Base-by-base conservation (phyloP, 2,329 filamentous ascomycete genomes). In the Amesomyces nigricolor region DNA sequence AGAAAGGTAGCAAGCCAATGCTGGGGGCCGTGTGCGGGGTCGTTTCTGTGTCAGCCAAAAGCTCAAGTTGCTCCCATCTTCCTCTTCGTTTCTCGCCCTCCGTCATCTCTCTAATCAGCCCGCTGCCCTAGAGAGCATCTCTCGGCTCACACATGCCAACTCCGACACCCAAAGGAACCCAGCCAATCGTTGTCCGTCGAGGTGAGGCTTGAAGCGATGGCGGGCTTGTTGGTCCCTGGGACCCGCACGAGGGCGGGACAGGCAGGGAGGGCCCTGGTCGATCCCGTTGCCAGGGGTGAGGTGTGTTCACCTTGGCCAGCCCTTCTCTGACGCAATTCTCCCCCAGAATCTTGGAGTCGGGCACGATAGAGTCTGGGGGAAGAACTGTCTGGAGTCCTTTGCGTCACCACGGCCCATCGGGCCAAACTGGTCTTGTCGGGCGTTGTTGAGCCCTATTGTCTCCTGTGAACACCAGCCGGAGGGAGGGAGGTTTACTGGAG, bases 311-410 rank as follows among this genome's bases (percentile, higher is more conserved):
- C 39, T 54, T 47, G 43, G 48, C 55, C 22, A 50, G 44, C 37
- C 45, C 14, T 50, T 52, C 37, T 53, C 48, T 57, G 56, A 59
- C 57, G 54, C 59, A 55, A 57, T 59, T 38, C 6, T 14, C 37
- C 50, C 32, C 32, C 29, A 47, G 42, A 58, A 58, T 47, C 53
- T 57, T 58, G 56, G 48, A 50, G n/a, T 45, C 14, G 37, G 14
- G 35, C 13, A 40, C 9, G 4, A 35, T 4, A 35, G 32, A 35
- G 4, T 35, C 32, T 9, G 32, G 32, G 11, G 32, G 32, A 35
- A 5, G 32, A 35, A 13, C 32, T 13, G 32, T 35, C 32, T 9
- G 32, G 32, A 40, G 38, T 32, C 13, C 16, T 38, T 35, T 32
- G 17, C 37, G 29, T 22, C 47, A 42, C 30, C 45, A 47, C n/a